Base-by-base conservation (phyloP, 257 asterid species). In the Solanum microdontum region DNA sequence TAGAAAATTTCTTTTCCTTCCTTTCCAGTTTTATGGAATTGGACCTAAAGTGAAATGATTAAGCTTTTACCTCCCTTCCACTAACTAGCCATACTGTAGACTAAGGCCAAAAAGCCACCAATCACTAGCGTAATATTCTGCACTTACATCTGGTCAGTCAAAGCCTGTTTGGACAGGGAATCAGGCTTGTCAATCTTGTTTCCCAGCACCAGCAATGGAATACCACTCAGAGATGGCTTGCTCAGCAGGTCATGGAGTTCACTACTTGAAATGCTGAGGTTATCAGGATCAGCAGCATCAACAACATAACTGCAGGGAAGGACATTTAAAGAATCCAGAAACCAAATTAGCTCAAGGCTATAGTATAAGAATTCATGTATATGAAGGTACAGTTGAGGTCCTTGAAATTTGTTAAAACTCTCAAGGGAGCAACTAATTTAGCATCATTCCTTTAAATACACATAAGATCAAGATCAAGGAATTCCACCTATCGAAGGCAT, bases 201-300 rank as follows among this genome's bases (percentile, higher is more conserved):
- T 66, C 99, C 99, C 89, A 97, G 86, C 12, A 97, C 98, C 88
- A 97, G 91, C 92, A 97, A 91, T 72, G 99, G 98, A 87, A 97
- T 97, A 89, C 98, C 98, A 21, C 92, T 94, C 83, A 97, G 93
- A 28, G 99, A 94, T 88, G 96, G 94, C 90, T 95, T 97, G 92
- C 94, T 94, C 92, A 97, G 90, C 88, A 97, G 92, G 90, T 97
- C 99, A 60, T 97, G 99, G 87, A 97, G 94, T 90, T 97, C 98
- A 84, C 94, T 91, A 87, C 84, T 95, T 64, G 99, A 97, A 88
- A 92, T 92, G 90, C 92, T 94, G 70, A 97, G 89, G 90, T 97
- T 97, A 58, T 95, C 99, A 8, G 89, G 96, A 89, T 97, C 99
- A 87, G 98, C 99, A 89, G 97, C 98, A 93, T 97, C 99, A 84